Percentiles rank a stretch among this genome's conserved stretches.
Conservation (phyloP, 352 stramenopile genomes). For the Pythium grandisporangium region DNA sequence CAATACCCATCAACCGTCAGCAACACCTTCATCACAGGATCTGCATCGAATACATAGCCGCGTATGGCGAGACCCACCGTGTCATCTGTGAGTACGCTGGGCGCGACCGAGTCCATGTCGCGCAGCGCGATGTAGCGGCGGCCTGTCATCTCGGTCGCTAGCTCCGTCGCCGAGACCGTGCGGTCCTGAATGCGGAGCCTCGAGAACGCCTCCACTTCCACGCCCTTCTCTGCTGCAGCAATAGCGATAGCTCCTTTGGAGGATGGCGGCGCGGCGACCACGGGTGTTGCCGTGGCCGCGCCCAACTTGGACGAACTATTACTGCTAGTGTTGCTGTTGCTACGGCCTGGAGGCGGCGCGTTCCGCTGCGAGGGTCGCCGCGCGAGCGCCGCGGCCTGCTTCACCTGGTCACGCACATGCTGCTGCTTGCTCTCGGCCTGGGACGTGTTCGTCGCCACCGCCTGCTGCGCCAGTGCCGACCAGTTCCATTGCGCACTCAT, state of each 20-base stretch:
- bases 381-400: slow-evolving; percentile 4
- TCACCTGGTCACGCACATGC: slow-evolving; percentile 8
- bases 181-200: slow-evolving; percentile 44
- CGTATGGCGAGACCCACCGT: slow-evolving; percentile 14
- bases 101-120: slow-evolving; percentile 42
- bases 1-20: too few species aligned
- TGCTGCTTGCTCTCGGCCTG: slow-evolving; percentile 8
- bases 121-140: slow-evolving; percentile 56
- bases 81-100: slow-evolving; percentile 43
- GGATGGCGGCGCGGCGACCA: not conserved
- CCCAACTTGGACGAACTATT: too few species aligned
- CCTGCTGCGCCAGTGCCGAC: slow-evolving; percentile 29
- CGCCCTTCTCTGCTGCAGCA: not conserved
- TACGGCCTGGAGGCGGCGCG: too few species aligned
- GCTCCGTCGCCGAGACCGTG: slow-evolving; percentile 26
- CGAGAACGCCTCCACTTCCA: slow-evolving; percentile 47
- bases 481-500: slow-evolving; percentile 31
- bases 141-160: slow-evolving; percentile 56
- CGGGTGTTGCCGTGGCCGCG: too few species aligned
- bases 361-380: not conserved
- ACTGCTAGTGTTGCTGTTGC: too few species aligned
- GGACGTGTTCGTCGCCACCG: slow-evolving; percentile 11
- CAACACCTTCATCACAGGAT: too few species aligned
- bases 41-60: not conserved
- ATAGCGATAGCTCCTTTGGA: not conserved